phyloP scores from a whole-genome alignment of 2,329 filamentous ascomycete species.

The Fusarium longipes region DNA sequence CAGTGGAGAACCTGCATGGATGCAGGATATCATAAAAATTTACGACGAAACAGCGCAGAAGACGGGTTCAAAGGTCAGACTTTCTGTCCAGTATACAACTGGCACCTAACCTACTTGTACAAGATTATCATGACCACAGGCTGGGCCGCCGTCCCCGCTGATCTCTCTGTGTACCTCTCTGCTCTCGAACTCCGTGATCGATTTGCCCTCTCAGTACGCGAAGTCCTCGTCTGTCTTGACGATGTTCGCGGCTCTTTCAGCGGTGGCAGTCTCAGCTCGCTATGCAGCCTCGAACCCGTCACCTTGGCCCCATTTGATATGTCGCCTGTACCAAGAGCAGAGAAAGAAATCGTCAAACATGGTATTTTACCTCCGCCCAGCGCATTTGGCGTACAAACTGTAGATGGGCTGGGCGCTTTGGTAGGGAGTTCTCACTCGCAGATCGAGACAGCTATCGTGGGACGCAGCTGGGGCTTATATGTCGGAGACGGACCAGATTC shows the following conservation, averaged over 20 bases:
- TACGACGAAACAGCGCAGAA: constrained; percentile 20
- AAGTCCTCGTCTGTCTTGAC: constrained; percentile 28
- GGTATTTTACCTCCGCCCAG: not conserved
- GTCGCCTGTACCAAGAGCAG: constrained; percentile 1
- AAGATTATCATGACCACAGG: constrained; percentile 37
- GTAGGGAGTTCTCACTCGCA: constrained; percentile 20
- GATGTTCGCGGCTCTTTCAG: constrained; percentile 25
- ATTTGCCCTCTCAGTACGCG: constrained; percentile 22
- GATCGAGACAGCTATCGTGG: constrained; percentile 33
- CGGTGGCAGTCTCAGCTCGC: constrained; percentile 35
- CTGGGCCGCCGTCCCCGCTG: constrained; percentile 35
- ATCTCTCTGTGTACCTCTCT: constrained; percentile 33
- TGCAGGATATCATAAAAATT: constrained; percentile 21
- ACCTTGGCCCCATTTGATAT: not conserved
- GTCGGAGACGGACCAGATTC: not conserved
- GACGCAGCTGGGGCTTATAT: constrained; percentile 33
- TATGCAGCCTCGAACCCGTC: constrained; percentile 21
- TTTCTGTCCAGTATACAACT: not conserved
- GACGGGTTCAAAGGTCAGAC: constrained; percentile 22
- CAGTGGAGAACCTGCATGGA: constrained; percentile 37
- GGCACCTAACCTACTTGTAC: not conserved
- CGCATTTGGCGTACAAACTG: not conserved
- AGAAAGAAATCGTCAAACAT: not conserved
- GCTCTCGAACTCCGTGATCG: constrained; percentile 10
- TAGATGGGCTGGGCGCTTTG: constrained; percentile 5